Base-by-base conservation (phyloP, 345 rosid genomes). In the Physaria fendleri region DNA sequence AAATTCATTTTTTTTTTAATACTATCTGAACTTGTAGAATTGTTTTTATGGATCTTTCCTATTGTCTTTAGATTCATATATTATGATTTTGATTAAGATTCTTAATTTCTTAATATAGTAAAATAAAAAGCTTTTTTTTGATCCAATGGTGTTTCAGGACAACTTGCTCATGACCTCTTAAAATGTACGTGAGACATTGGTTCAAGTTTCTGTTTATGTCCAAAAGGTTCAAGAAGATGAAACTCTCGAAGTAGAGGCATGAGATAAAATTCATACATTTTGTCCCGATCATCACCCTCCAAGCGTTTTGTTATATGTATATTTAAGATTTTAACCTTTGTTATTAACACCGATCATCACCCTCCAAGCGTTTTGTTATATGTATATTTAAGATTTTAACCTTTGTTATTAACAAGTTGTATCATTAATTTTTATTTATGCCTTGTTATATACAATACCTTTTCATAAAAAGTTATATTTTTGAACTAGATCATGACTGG, bases 221-320 rank as follows among this genome's bases (percentile, higher is more conserved):
- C 35, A 40, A 57, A 57, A 57, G 59, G 65, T 39, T 40, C 44
- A 13, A 32, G 51, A 67, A 67, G 45, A 32, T 49, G 12, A 32
- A 6, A 16, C 23, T 16, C 11, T 44, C 5, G 2, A 32, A 8
- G 22, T 30, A 35, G 48, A 59, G 66, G 12, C 46, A 11, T 50
- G 13, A 32, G 13, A 43, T n/a, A 15, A 1, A 6, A n/a, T 33
- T 28, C 7, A 6, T 50, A 23, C 38, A 5, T 41, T 42, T 51
- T n/a, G n/a, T 68, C 72, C 72, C 72, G 72, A 68, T 59, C 66
- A 32, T 14, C 32, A 57, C 46, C 33, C 53, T 51, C 72, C 72
- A 68, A 68, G 72, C 72, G 66, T 59, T 66, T 57, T 23, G 40
- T 38, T n/a, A n/a, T n/a, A n/a, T n/a, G 6, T 33, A 58, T 18